These are phyloP conservation scores for Madurella mycetomatis DNA, from an alignment of 2,329 filamentous ascomycete genomes.

Conservation along the genomic window DNA sequence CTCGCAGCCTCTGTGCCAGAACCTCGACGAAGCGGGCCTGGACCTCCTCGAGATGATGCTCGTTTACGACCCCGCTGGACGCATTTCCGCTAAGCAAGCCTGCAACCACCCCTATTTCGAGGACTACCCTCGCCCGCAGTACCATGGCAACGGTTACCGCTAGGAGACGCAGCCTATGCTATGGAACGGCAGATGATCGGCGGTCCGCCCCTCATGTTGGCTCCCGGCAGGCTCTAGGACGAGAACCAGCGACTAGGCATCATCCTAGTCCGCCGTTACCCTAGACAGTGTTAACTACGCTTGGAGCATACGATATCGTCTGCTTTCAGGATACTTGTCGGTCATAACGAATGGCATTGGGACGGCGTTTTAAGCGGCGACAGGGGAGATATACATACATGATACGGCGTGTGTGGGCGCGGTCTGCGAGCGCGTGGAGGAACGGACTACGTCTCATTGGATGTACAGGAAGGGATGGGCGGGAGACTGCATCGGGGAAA, in stretches of 20 bases:
- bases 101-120: constrained; percentile 76
- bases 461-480: not conserved
- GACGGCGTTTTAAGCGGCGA: constrained; percentile 14
- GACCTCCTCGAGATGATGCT: constrained; percentile 64
- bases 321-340: constrained; percentile 26
- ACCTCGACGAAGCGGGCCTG: constrained; percentile 65
- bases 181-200: constrained; percentile 1
- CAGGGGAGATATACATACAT: constrained; percentile 4
- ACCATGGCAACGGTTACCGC: constrained; percentile 31
- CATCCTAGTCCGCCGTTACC: not conserved
- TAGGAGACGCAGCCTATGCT: constrained; percentile 20
- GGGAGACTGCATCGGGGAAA: not conserved
- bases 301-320: constrained; percentile 20
- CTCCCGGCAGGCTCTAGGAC: not conserved
- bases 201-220: constrained; percentile 1
- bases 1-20: constrained; percentile 59
- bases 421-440: not conserved
- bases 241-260: not conserved
- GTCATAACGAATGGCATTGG: constrained; percentile 16
- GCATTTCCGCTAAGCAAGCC: constrained; percentile 84
- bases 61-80: constrained; percentile 76
- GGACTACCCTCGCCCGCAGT: constrained; percentile 30
- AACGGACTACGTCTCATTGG: not conserved
- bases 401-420: constrained; percentile 1
- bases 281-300: not conserved